Evolutionary conservation across 2,329 filamentous ascomycete species (phyloP).

Genomic region (Phaeosphaeriaceae sp.): DNA sequence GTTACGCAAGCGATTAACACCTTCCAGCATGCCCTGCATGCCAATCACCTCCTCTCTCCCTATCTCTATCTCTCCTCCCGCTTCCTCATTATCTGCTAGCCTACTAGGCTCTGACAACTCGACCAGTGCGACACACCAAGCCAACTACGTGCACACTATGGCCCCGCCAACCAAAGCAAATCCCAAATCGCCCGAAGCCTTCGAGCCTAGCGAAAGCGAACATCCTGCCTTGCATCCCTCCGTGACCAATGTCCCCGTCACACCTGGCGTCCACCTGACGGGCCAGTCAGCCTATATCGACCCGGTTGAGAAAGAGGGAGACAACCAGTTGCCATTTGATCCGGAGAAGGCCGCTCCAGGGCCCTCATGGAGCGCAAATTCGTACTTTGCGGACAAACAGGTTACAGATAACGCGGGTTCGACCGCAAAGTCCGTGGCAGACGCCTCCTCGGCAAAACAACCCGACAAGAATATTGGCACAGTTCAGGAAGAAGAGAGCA

Average conservation of each 20-base stretch:
- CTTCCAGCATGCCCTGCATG: too few relatives aligned
- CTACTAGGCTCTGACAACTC: slow-evolving; percentile 17
- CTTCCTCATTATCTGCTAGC: slow-evolving; percentile 5
- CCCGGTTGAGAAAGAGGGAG: slow-evolving; percentile 19
- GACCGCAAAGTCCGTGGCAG: slow-evolving; percentile 52
- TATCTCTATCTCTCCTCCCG: neutral
- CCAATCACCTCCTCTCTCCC: slow-evolving; percentile 10
- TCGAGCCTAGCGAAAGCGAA: slow-evolving; percentile 33
- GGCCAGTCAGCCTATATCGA: slow-evolving; percentile 50
- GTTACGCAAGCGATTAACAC: too few relatives aligned
- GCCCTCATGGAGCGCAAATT: slow-evolving; percentile 47
- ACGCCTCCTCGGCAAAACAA: slow-evolving; percentile 57
- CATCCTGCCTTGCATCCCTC: slow-evolving; percentile 51
- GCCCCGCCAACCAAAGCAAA: slow-evolving; percentile 30
- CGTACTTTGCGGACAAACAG: slow-evolving; percentile 42
- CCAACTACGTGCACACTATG: slow-evolving; percentile 19
- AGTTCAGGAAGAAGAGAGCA: slow-evolving; percentile 42
- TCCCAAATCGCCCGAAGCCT: slow-evolving; percentile 23
- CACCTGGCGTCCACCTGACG: slow-evolving; percentile 48
- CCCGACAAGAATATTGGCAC: slow-evolving; percentile 62
- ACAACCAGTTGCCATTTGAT: slow-evolving; percentile 36
- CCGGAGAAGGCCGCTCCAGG: slow-evolving; percentile 39
- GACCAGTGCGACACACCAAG: neutral
- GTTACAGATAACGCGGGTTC: slow-evolving; percentile 32
- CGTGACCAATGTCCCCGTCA: slow-evolving; percentile 51